These are phyloP conservation scores for Xylaria sp. DNA, from an alignment of 2,329 filamentous ascomycete species.

Conservation along the genomic window DNA sequence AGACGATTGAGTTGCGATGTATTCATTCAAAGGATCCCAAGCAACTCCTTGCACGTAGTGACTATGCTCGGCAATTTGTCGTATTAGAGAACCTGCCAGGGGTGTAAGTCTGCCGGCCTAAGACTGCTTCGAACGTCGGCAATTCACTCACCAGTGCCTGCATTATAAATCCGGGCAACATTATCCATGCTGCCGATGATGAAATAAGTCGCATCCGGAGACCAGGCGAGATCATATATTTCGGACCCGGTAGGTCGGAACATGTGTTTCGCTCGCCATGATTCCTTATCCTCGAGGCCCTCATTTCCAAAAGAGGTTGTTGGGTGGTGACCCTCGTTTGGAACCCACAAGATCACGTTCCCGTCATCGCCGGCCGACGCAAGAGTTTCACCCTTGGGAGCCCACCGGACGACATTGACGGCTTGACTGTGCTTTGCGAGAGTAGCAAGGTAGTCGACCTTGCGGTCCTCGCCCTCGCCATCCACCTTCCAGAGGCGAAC, in stretches of 20 bases:
- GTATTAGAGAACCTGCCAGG: slow-evolving; percentile 30
- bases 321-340: slow-evolving; percentile 72
- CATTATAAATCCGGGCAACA: slow-evolving; percentile 94
- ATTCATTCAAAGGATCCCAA: slow-evolving; percentile 98
- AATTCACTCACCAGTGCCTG: slow-evolving; percentile 63
- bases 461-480: slow-evolving; percentile 79
- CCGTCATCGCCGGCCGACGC: slow-evolving; percentile 97
- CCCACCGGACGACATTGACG: slow-evolving; percentile 97
- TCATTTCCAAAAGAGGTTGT: slow-evolving; percentile 77
- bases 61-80: slow-evolving; percentile 37
- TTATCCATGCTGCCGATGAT: slow-evolving; percentile 99
- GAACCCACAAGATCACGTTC: slow-evolving; percentile 95
- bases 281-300: slow-evolving; percentile 88
- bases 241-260: slow-evolving; percentile 92
- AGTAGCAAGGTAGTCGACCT: slow-evolving; percentile 89
- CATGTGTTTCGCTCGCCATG: slow-evolving; percentile 97
- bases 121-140: slow-evolving; percentile 47
- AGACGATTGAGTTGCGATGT: slow-evolving; percentile 96
- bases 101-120: not conserved
- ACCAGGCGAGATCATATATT: slow-evolving; percentile 98
- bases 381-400: slow-evolving; percentile 88
- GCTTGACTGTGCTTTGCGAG: slow-evolving; percentile 93
- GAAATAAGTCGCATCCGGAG: slow-evolving; percentile 93
- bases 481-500: slow-evolving; percentile 94
- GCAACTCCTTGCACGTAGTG: slow-evolving; percentile 98